These are phyloP conservation scores for Fagopyrum esculentum DNA, from an alignment of 148 eudicot genomes.

Conservation along the genomic window DNA sequence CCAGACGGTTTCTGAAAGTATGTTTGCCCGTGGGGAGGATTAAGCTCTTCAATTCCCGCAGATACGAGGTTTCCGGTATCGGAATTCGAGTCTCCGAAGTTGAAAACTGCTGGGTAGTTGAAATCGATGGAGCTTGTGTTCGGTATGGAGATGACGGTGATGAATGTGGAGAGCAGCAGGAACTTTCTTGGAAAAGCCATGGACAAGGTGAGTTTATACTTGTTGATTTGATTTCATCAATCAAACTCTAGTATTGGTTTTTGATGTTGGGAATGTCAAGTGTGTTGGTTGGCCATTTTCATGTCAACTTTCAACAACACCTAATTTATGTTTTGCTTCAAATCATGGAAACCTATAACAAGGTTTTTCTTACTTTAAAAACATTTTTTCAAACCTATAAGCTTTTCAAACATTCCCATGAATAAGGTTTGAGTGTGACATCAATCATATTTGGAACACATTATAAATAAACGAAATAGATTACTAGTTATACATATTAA, in stretches of 20 bases:
- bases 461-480: too few relatives aligned
- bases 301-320: slow-evolving; percentile 8
- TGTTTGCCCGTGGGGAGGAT: slow-evolving; percentile 70
- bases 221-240: neutral
- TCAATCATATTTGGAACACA: too few relatives aligned
- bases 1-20: slow-evolving; percentile 83
- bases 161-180: slow-evolving; percentile 21
- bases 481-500: too few relatives aligned
- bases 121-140: slow-evolving; percentile 40
- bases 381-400: neutral
- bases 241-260: neutral
- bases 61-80: slow-evolving; percentile 71
- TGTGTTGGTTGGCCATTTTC: slow-evolving; percentile 11
- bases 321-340: slow-evolving; percentile 8
- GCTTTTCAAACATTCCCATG: too few relatives aligned
- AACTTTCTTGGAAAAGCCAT: slow-evolving; percentile 21
- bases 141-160: slow-evolving; percentile 14
- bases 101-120: slow-evolving; percentile 85
- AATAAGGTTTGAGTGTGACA: too few relatives aligned
- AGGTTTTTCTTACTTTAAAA: neutral
- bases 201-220: neutral
- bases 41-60: slow-evolving; percentile 55
- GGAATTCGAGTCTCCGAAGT: slow-evolving; percentile 92
- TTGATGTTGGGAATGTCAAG: slow-evolving; percentile 1
- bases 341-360: slow-evolving; percentile 4